Base-by-base conservation (phyloP, 2,329 filamentous ascomycete species). In the Apiospora phragmitis region DNA sequence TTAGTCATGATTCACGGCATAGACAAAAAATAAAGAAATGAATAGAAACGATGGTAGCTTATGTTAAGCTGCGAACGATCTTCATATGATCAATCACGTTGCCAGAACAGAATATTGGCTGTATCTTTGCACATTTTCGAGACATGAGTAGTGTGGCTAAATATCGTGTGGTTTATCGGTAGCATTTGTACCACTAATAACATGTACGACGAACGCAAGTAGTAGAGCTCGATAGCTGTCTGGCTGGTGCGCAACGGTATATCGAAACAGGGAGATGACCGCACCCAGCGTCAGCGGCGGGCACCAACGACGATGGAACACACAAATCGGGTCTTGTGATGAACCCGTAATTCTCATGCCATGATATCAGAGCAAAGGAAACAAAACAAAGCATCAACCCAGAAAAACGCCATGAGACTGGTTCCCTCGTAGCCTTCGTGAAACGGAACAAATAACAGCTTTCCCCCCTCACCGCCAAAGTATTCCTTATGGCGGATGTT, bases 381-480 rank as follows among this genome's bases (percentile, higher is more conserved):
- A 42, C 12, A 45, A 43, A 67, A 67, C 29, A 32, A 35, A 38
- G 47, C 18, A 38, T 38, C 32, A 3, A 38, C 32, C 24, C 59
- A 42, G 41, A n/a, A 72, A 29, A 72, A 72, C 71, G 71, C 71
- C 71, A n/a, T 69, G 59, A 68, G 68, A 67, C 67, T 59, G 45
- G 65, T 66, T 68, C 68, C 68, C 65, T 67, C 69, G 65, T 68
- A 70, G 51, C 59, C 68, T 42, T 69, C 38, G 51, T 69, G 68
- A 69, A 62, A 42, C 24, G 26, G 65, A 55, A 68, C 43, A 47
- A 51, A 38, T 9, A 66, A 21, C 47, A 5, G 24, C 21, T 32
- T 35, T 32, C 32, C n/a, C 29, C 24, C 55, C 29, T 38, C 18
- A 35, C 29, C 55, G 35, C 55, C 55, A 62, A 38, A 38, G 24